Conservation (phyloP, 306 rosid genomes). For the Sphenostylis stenocarpa region DNA sequence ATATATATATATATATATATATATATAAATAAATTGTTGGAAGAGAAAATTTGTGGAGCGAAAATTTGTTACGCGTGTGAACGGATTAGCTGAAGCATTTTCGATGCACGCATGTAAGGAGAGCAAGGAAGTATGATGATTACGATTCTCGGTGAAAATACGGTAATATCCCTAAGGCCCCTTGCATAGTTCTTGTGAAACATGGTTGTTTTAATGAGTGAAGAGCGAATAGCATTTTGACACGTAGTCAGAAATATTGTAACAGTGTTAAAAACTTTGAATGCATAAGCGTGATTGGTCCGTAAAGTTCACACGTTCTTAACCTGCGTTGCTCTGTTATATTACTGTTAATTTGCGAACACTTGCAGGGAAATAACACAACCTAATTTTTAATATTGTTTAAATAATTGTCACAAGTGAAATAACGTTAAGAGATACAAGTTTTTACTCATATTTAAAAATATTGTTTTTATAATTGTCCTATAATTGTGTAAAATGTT, state of each 20-base stretch:
- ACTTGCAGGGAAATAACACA: too few relatives aligned
- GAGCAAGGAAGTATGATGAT: not conserved
- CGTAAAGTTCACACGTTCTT: not conserved
- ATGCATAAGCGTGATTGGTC: not conserved
- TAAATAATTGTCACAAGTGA: too few relatives aligned
- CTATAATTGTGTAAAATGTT: too few relatives aligned
- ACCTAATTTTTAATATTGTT: too few relatives aligned
- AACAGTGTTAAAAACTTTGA: not conserved
- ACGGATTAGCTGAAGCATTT: not conserved
- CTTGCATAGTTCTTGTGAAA: not conserved
- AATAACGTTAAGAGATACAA: not conserved
- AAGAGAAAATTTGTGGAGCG: conserved; percentile 27
- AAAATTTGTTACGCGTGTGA: conserved; percentile 34
- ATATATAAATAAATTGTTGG: not conserved
- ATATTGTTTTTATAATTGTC: too few relatives aligned
- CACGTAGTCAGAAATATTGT: not conserved
- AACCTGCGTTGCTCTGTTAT: not conserved
- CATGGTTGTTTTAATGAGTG: not conserved
- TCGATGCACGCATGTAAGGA: not conserved
- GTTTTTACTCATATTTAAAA: too few relatives aligned
- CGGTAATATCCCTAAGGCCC: not conserved
- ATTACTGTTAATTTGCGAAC: too few relatives aligned
- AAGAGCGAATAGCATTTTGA: not conserved
- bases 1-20: too few relatives aligned
- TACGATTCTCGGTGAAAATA: not conserved